Base-by-base conservation (phyloP, 345 rosid genomes). In the Euclidium syriacum region DNA sequence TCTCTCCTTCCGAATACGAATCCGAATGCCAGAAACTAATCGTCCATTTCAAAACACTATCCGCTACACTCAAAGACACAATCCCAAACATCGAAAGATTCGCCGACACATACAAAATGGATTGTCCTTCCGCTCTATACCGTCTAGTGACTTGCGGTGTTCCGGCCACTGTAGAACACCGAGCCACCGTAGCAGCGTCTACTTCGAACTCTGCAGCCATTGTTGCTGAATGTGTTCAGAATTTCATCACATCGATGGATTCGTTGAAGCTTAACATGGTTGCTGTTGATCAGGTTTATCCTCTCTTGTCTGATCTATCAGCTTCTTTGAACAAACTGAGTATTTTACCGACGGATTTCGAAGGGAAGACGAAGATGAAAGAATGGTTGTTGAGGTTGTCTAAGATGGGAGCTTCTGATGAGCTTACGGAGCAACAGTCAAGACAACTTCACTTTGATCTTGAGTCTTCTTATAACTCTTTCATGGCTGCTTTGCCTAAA, bases 381-480 rank as follows among this genome's bases (percentile, higher is more conserved):
- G 95, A 92, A 8, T 89, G 97, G 98, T 74, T 92, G 60, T 71
- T 59, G 2, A 82, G 94, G 78, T 67, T 92, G 74, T 75, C 91
- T 0, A 87, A 87, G 85, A 89, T 89, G 98, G 95, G 94, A 47
- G 97, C 97, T n/a, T 79, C 95, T 0, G 98, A 92, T 69, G 95
- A 92, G 75, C 74, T 92, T 59, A 85, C 95, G 0, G 95, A 85
- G 55, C 97, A 87, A 76, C 98, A 92, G 80, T 77, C 95, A 8
- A 76, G 98, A 67, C 94, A 92, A 53, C 95, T 92, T 30, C 95
- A 83, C 73, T 92, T 92, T 57, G 96, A 91, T 70, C 74, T 92
- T 11, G 98, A 92, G 76, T 89, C 98, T 6, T 83, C 98, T 0
- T 87, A 89, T 75, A 92, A 85, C 69, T 89, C 97, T 29, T 89